These are phyloP conservation scores for Debaryomycetaceae sp. DNA, from an alignment of 1,139 yeast genomes.

Conservation along the genomic window DNA sequence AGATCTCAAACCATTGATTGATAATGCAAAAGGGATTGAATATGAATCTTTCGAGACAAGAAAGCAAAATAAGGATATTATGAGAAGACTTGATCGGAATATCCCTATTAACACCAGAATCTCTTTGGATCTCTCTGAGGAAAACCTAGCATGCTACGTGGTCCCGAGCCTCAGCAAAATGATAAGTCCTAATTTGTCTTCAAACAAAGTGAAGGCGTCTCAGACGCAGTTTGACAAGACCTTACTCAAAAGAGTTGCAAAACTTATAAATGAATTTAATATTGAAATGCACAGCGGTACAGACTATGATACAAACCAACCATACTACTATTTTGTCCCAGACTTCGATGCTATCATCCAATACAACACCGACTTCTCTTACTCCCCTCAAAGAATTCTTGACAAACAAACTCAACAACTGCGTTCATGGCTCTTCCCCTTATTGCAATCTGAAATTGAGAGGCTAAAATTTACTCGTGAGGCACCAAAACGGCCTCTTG, in stretches of 20 bases:
- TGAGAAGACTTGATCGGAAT: slow-evolving; percentile 22
- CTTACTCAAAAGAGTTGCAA: slow-evolving; percentile 27
- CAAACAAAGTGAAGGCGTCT: slow-evolving; percentile 24
- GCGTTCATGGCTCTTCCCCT: slow-evolving; percentile 37
- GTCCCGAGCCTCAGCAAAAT: slow-evolving; percentile 49
- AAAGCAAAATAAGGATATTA: slow-evolving; percentile 26
- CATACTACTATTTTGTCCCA: slow-evolving; percentile 31
- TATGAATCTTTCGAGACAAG: slow-evolving; percentile 38
- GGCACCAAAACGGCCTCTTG: slow-evolving; percentile 30
- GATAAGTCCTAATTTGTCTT: slow-evolving; percentile 40
- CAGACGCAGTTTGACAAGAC: slow-evolving; percentile 22
- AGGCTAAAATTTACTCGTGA: slow-evolving; percentile 19
- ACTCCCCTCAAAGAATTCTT: slow-evolving; percentile 12
- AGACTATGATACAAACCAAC: slow-evolving; percentile 31
- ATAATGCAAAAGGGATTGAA: slow-evolving; percentile 40
- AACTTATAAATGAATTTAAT: slow-evolving; percentile 23
- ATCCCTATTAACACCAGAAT: slow-evolving; percentile 27
- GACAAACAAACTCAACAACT: slow-evolving; percentile 24
- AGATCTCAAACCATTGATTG: slow-evolving; percentile 24
- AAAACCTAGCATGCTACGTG: slow-evolving; percentile 26
- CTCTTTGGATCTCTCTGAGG: slow-evolving; percentile 25
- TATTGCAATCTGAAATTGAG: slow-evolving; percentile 42
- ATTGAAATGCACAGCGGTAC: slow-evolving; percentile 31
- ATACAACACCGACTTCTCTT: slow-evolving; percentile 23
- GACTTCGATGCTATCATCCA: slow-evolving; percentile 32